These are phyloP conservation scores for Naegleria lovaniensis DNA, from an alignment of 208 protist genomes.

Conservation along the genomic window DNA sequence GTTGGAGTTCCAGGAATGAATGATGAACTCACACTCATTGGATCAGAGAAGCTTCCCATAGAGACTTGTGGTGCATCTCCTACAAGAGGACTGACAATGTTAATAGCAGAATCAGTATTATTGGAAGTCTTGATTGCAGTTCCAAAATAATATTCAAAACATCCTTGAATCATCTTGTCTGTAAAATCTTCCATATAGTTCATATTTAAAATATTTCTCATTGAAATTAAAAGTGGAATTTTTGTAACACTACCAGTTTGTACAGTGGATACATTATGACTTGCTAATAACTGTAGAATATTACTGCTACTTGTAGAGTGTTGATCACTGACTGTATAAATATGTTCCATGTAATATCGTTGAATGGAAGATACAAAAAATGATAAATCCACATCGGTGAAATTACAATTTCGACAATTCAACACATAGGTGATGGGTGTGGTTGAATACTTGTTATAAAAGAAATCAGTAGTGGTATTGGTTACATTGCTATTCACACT, in stretches of 20 bases:
- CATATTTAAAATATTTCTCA: constrained; percentile 3
- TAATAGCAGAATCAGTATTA: no score
- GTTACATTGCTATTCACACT: not conserved
- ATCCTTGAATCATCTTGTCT: not conserved
- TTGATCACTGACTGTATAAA: not conserved
- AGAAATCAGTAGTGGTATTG: not conserved
- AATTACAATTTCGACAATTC: not conserved
- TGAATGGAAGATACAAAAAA: not conserved
- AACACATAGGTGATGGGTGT: not conserved
- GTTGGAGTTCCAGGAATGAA: no score
- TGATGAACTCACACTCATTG: no score
- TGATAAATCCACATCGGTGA: not conserved
- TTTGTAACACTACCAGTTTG: not conserved
- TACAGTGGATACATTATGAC: not conserved
- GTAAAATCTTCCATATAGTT: not conserved
- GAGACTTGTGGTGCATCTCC: not conserved
- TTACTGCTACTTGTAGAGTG: not conserved
- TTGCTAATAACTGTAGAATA: not conserved
- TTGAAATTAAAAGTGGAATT: not conserved
- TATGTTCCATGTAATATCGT: not conserved
- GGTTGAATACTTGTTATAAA: not conserved
- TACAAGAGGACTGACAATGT: no score
- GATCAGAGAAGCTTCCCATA: not conserved
- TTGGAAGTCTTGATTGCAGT: not conserved
- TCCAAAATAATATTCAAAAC: constrained; percentile 3